Base-by-base conservation (phyloP, 2,329 filamentous ascomycete genomes). In the Fusarium tanahbumbuense region DNA sequence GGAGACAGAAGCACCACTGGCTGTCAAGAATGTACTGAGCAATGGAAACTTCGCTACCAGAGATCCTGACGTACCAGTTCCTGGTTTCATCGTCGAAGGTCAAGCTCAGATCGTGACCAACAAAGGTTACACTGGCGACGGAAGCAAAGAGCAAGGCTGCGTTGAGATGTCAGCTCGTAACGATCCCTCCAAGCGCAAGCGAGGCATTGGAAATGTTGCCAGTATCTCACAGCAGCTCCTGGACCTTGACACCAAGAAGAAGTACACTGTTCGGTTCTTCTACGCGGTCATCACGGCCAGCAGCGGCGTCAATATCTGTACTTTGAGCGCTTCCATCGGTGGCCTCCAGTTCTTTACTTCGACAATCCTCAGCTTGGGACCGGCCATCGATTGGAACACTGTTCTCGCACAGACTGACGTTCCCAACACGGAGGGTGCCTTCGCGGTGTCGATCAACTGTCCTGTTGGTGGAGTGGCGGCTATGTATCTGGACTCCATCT, bases 241-340 rank as follows among this genome's bases (percentile, higher is more conserved):
- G 3, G 27, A 56, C 0, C 53, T 73, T 1, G 42, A 67, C 13
- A 30, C 13, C 0, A 49, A 27, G 13, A 48, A 50, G 9, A 56
- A 57, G 3, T 72, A 73, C 44, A 73, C 71, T 0, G 18, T 73
- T 23, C 71, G 63, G 0, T 73, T 73, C 60, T 73, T 63, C 25
- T 63, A 72, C 2, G 53, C 59, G 3, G 50, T 72, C 1, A 9
- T 69, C 3, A 70, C 58, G 1, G 28, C 59, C 8, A 37, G 20
- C 4, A 46, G 45, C 9, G 34, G 34, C 6, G 30, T 56, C 5
- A 66, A 69, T 0, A 46, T 66, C 6, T 73, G 71, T 16, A 41
- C 47, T 0, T 8, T 73, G 0, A 50, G 34, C 6, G 65, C 68
- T n/a, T 64, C 50, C 1, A 72, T 73, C 1, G 70, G 50, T 4